Conservation (phyloP, 2,329 filamentous ascomycete genomes). For the Akanthomyces lecanii region DNA sequence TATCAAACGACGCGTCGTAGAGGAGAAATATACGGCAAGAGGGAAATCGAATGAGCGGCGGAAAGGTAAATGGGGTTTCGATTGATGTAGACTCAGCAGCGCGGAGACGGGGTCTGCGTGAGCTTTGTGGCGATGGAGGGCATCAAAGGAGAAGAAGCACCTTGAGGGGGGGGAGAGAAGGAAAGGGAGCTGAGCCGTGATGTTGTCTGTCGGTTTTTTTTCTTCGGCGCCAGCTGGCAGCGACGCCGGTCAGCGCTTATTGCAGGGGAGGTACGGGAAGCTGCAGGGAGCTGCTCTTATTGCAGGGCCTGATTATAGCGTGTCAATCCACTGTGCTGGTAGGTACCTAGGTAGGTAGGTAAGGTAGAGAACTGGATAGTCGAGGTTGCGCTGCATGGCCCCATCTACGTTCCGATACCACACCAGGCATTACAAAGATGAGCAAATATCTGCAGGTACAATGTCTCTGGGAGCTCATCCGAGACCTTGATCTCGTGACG, state of each 20-base stretch:
- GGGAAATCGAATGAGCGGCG: constrained; percentile 9
- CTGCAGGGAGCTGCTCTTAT: background rate
- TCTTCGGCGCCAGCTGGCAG: background rate
- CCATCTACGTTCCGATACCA: background rate
- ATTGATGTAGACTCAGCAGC: constrained; percentile 15
- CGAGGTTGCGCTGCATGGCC: background rate
- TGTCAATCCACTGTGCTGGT: background rate
- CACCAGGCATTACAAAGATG: background rate
- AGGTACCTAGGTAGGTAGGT: background rate
- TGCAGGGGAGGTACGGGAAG: background rate
- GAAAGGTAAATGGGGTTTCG: background rate
- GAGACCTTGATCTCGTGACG: background rate
- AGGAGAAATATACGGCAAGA: background rate
- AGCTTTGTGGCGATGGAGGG: constrained; percentile 12
- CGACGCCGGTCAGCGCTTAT: constrained; percentile 1
- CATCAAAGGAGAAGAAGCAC: constrained; percentile 9
- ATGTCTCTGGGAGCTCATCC: background rate
- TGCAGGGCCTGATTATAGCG: background rate
- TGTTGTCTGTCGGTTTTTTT: constrained; percentile 15
- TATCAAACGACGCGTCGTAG: constrained; percentile 13
- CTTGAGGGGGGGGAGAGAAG: background rate
- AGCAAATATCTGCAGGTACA: background rate
- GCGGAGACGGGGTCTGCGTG: constrained; percentile 18
- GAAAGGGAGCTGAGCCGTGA: background rate
- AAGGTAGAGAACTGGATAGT: background rate